Evolutionary conservation across 2,329 filamentous ascomycete genomes (phyloP).

Genomic region (Xylaria sp.): DNA sequence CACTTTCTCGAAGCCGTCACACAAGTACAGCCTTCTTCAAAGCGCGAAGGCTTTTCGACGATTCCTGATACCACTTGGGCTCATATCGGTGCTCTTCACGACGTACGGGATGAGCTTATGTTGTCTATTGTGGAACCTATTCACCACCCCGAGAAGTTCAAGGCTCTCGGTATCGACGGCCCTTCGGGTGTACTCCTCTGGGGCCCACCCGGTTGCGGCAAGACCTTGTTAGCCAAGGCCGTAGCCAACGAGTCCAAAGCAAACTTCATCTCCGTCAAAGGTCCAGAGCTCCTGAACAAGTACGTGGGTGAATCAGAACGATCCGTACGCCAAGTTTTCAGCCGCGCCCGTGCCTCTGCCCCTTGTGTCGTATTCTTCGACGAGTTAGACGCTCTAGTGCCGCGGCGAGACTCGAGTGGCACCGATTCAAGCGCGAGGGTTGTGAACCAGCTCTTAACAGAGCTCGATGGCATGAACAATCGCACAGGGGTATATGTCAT

Average conservation of each 20-base stretch:
- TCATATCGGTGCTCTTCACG: constrained; percentile 85
- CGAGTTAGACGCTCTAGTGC: constrained; percentile 92
- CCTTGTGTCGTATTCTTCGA: constrained; percentile 99
- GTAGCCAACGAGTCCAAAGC: constrained; percentile 95
- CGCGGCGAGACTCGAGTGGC: constrained; percentile 79
- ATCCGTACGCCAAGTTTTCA: constrained; percentile 90
- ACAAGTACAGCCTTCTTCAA: constrained; percentile 81
- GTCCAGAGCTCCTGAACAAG: constrained; percentile 95
- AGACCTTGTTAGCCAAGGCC: constrained; percentile 94
- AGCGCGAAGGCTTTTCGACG: constrained; percentile 93
- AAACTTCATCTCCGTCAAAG: constrained; percentile 98
- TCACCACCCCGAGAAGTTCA: constrained; percentile 80
- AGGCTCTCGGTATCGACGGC: constrained; percentile 79
- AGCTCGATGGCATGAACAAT: constrained; percentile 86
- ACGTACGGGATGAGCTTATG: constrained; percentile 83
- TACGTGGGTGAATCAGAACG: constrained; percentile 97
- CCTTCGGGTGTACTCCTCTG: constrained; percentile 92
- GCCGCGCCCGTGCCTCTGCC: constrained; percentile 83
- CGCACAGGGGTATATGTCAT: constrained; percentile 92
- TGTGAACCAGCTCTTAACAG: constrained; percentile 93
- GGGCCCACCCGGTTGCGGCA: constrained; percentile 96
- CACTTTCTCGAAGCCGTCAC: constrained; percentile 81
- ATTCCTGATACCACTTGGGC: constrained; percentile 94
- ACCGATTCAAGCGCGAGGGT: constrained; percentile 88
- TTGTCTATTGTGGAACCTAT: constrained; percentile 92